These are phyloP conservation scores for Hypsizygus ulmarius DNA, from an alignment of 1,284 basidiomycete genomes.

Conservation along the genomic window DNA sequence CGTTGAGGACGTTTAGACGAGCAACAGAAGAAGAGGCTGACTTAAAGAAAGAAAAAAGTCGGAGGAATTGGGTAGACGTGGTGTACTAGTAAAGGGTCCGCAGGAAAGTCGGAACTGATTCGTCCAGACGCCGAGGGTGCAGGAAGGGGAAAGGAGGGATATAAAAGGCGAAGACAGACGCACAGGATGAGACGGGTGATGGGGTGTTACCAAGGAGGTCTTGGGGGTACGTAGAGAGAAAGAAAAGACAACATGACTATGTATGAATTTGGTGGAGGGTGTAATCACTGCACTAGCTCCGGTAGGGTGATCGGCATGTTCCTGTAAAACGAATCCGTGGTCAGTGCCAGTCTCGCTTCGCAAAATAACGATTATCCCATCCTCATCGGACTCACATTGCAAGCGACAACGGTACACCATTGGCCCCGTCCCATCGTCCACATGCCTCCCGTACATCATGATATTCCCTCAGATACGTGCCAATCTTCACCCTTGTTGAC, in stretches of 20 bases:
- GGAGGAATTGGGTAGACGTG: constrained; percentile 35
- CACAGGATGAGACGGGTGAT: constrained; percentile 34
- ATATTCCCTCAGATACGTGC: constrained; percentile 1
- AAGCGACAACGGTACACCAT: constrained; percentile 34
- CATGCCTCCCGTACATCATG: background rate
- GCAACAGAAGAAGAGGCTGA: constrained; percentile 21
- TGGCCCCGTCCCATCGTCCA: constrained; percentile 27
- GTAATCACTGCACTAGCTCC: constrained; percentile 24
- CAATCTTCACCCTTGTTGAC: background rate
- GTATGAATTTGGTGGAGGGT: constrained; percentile 23
- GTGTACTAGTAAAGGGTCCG: constrained; percentile 35
- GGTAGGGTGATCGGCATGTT: constrained; percentile 38
- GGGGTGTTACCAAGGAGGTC: constrained; percentile 42
- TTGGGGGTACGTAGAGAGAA: constrained; percentile 25
- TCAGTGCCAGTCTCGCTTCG: constrained; percentile 12
- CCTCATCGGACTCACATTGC: constrained; percentile 37
- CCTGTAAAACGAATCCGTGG: constrained; percentile 22
- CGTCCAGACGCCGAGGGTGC: constrained; percentile 29
- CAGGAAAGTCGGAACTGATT: constrained; percentile 27
- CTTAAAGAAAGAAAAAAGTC: constrained; percentile 35
- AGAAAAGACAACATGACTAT: constrained; percentile 27
- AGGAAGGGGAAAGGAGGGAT: constrained; percentile 29
- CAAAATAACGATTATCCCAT: constrained; percentile 23
- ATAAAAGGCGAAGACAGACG: constrained; percentile 30
- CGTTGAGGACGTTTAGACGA: constrained; percentile 5